Evolutionary conservation across 2,329 filamentous ascomycete genomes (phyloP), one percentile per base, ranked within the genome.

Genomic region (Monosporascus cannonballus): DNA sequence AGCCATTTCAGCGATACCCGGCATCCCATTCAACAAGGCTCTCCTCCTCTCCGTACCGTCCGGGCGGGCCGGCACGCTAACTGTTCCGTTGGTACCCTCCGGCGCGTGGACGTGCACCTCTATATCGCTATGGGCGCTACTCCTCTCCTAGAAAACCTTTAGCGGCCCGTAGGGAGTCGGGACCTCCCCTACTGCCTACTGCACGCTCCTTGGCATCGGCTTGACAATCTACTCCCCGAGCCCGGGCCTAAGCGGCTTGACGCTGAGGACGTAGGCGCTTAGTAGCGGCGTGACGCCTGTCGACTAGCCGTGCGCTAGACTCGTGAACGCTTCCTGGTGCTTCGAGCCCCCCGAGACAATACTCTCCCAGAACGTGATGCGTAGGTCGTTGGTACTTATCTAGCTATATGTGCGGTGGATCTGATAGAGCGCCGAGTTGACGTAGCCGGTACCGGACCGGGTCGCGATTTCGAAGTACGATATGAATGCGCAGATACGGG

Each of bases 401-500:
- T 74, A 77, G 4, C 75, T 75, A 55, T 78, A 79, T 17, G 77
- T 63, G 18, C 76, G 66, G 42, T 69, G 62, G 15, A 78, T 66
- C 60, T 78, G 70, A 25, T 78, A 75, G 0, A 77, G 59, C 1
- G 72, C 76, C 6, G 69, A 69, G 1, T 54, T 59, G 1, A 63
- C 63, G 4, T 64, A 52, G 0, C 67, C 69, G 9, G 49, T 62
- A 22, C 64, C 60, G 57, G 80, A 78, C 9, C 76, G 73, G 14
- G 76, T 77, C n/a, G 71, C 68, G 18, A 76, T 67, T 64, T 80
- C 77, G 56, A 80, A 79, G 60, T 76, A 80, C 2, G 76, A 79
- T 18, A 75, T 71, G 55, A 80, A 79, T 2, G 77, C 69, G 51
- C 80, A 80, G 3, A 79, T 76, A 14, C 76, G 69, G 48, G 73